Evolutionary conservation across 306 rosid species (phyloP).

Genomic region (Carpinus fangiana): DNA sequence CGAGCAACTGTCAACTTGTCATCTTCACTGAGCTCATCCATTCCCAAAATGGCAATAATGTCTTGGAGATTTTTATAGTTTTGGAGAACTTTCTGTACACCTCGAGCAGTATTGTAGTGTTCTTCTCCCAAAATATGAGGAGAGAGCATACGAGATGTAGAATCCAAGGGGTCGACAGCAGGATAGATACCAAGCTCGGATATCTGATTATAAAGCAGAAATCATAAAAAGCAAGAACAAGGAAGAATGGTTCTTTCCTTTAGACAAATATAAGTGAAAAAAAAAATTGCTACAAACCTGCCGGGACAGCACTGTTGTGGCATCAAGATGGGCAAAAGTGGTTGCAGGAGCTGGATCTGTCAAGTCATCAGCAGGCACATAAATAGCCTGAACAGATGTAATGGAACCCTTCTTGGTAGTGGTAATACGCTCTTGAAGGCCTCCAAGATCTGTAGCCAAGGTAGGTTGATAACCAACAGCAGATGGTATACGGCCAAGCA

Average conservation of each 20-base stretch:
- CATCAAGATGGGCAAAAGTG: constrained; percentile 98
- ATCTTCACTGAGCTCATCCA: constrained; percentile 99
- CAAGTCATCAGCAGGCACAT: constrained; percentile 99
- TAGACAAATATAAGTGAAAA: not conserved
- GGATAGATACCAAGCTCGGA: constrained; percentile 99
- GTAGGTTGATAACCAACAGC: constrained; percentile 99
- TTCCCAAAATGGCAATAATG: constrained; percentile 99
- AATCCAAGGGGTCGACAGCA: constrained; percentile 94
- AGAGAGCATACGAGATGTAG: constrained; percentile 99
- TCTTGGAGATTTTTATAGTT: constrained; percentile 98
- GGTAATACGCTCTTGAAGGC: constrained; percentile 97
- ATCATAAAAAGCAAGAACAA: not conserved
- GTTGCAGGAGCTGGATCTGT: constrained; percentile 99
- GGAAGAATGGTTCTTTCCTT: not conserved
- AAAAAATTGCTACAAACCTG: constrained; percentile 45
- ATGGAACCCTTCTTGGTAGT: constrained; percentile 99
- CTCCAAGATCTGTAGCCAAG: constrained; percentile 97
- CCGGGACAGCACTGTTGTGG: constrained; percentile 94
- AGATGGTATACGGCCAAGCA: constrained; percentile 99
- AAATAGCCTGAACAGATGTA: constrained; percentile 98
- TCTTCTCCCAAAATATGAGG: constrained; percentile 94
- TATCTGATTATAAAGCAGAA: constrained; percentile 36
- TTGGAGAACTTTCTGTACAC: constrained; percentile 93
- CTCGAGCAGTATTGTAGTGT: constrained; percentile 96
- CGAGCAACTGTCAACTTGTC: constrained; percentile 98